Base-by-base conservation (phyloP, 2,329 filamentous ascomycete genomes). In the Phyllosticta citrichinensis region DNA sequence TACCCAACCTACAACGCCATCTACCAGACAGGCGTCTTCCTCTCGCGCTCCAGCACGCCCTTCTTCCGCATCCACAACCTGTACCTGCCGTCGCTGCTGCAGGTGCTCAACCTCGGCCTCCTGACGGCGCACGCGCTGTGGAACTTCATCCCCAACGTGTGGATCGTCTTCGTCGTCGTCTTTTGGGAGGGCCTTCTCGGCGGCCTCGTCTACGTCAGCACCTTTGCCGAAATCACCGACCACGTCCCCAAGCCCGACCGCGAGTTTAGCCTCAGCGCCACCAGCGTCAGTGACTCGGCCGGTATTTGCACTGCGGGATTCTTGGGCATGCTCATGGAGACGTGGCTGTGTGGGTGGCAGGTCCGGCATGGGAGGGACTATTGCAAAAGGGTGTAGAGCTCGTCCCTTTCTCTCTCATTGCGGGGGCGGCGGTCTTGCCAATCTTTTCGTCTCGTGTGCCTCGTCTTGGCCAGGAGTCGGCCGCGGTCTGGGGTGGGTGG, bases 181-280 rank as follows among this genome's bases (percentile, higher is more conserved):
- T 94, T 97, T 69, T 97, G 93, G 93, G 94, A 97, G 72, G 94
- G 94, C 0, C 74, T 97, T 12, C 78, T 99, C 0, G 94, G 94
- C 0, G 94, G 94, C 0, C 80, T 91, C 3, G 94, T 97, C 0
- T 99, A 99, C 68, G 92, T 97, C 63, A 96, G 93, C 68, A 96
- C 92, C 0, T 99, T 97, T 74, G 91, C 92, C 0, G 89, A 95
- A 71, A 97, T 99, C 64, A 87, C 91, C 71, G 91, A 97, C 68
- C 85, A 86, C 6, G 86, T 97, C 0, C 84, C 86, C 0, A 77
- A 81, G 4, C 83, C 85, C 33, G 91, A 97, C 58, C 82, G 93
- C 5, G 94, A 99, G 75, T 97, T 97, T 70, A 95, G 90, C 63
- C 77, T 99, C 1, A 86, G 89, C 0, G 93, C 92, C 0, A 94